phyloP scores from a whole-genome alignment of 805 yeast species.

The Wickerhamiella alocasiicola region DNA sequence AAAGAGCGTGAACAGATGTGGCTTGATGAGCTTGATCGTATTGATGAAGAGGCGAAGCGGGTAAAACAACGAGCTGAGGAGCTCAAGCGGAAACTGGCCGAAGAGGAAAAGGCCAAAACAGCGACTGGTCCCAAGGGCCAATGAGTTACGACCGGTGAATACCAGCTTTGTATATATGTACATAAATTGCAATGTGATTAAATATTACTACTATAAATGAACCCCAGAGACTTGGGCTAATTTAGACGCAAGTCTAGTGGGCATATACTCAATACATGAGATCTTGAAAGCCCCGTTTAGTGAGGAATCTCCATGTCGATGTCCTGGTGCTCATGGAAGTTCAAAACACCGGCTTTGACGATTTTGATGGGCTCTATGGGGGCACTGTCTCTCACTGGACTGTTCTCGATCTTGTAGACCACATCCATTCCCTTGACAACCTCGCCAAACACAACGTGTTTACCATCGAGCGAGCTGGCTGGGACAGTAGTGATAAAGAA shows the following conservation, averaged over 20 bases:
- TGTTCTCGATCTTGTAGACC: slow-evolving; percentile 51
- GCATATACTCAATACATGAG: no score
- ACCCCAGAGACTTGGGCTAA: no score
- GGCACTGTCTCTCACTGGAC: slow-evolving; percentile 46
- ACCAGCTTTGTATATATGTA: no score
- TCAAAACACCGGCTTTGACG: not conserved
- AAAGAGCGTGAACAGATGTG: slow-evolving; percentile 72
- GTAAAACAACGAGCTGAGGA: slow-evolving; percentile 17
- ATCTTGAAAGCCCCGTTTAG: no score
- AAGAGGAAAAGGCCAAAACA: not conserved
- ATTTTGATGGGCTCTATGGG: slow-evolving; percentile 30
- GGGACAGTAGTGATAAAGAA: slow-evolving; percentile 75
- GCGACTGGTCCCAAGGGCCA: not conserved
- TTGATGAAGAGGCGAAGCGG: slow-evolving; percentile 44
- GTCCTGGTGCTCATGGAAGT: no score
- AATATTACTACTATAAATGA: no score
- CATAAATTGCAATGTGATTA: no score
- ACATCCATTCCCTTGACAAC: slow-evolving; percentile 63
- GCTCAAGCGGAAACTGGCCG: slow-evolving; percentile 13
- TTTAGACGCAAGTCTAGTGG: no score
- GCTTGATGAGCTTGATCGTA: slow-evolving; percentile 74
- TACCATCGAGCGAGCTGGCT: slow-evolving; percentile 70
- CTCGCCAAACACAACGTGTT: slow-evolving; percentile 83
- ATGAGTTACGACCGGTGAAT: not conserved
- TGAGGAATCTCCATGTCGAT: no score